Evolutionary conservation across 2,329 filamentous ascomycete species (phyloP), one percentile per base, ranked within the genome.

Genomic region (Mycosphaerella arachidis): DNA sequence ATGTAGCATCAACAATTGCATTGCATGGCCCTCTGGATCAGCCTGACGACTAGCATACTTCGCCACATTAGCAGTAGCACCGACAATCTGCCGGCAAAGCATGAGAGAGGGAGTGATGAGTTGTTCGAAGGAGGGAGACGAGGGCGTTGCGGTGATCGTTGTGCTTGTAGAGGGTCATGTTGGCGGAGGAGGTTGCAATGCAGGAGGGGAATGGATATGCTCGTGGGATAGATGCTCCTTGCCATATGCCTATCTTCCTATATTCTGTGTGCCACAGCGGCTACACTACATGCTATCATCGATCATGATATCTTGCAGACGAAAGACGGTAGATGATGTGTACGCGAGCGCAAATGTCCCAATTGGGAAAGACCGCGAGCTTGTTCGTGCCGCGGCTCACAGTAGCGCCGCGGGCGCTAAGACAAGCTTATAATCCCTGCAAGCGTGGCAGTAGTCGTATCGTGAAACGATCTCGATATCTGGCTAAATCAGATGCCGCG

Each of bases 21-120:
- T 59, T 33, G 61, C 71, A 62, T 57, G 66, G 16, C 66, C 78
- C 61, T 76, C 68, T 16, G 74, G 76, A 51, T 76, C 80, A 0
- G 71, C 62, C 6, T 66, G 68, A 58, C 83, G 85, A 1, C 72
- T 68, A 0, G 82, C 80, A 63, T 82, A 85, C 4, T 64, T 53
- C 0, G 66, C 52, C 29, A 75, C 18, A 8, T 67, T 43, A 0
- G 52, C 52, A 12, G 59, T 64, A 3, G 53, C 63, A 29, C 76
- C 68, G 6, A 74, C 74, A 43, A 86, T 74, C 66, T 84, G 78
- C 6, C 73, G 78, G 63, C 84, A 87, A 0, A 78, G 71, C 53
- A 75, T 73, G 7, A 72, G 66, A 9, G 67, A n/a, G n/a, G n/a
- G n/a, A n/a, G n/a, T n/a, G n/a, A n/a, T n/a, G n/a, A n/a, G n/a